phyloP scores from a whole-genome alignment of 805 yeast species.

The Jamesozyma lodderae region DNA sequence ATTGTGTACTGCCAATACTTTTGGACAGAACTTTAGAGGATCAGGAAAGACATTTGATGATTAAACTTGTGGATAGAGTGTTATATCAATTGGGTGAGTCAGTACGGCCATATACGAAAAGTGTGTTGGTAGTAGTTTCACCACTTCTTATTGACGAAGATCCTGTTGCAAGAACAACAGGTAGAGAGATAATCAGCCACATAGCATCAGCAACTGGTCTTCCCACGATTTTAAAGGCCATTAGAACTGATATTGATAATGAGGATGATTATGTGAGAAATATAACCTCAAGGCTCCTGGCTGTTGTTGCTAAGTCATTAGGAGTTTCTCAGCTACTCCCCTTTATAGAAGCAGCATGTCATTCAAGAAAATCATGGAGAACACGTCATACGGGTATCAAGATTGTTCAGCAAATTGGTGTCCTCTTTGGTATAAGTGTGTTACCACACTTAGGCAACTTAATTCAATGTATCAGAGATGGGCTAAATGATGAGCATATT shows the following conservation, averaged over 20 bases:
- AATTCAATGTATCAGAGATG: constrained; percentile 49
- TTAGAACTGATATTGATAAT: constrained; percentile 77
- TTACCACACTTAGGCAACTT: constrained; percentile 64
- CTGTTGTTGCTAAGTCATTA: constrained; percentile 71
- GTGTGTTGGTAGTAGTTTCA: constrained; percentile 61
- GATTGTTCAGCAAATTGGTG: constrained; percentile 67
- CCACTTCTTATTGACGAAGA: constrained; percentile 80
- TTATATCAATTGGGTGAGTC: constrained; percentile 55
- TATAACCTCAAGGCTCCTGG: constrained; percentile 68
- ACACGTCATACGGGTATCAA: constrained; percentile 79
- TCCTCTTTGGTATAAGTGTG: constrained; percentile 58
- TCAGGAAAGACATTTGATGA: constrained; percentile 73
- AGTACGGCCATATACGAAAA: constrained; percentile 64
- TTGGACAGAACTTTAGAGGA: constrained; percentile 66
- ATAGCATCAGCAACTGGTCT: constrained; percentile 77
- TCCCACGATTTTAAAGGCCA: constrained; percentile 63
- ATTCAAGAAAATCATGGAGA: constrained; percentile 67
- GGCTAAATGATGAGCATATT: constrained; percentile 57
- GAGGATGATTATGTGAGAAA: constrained; percentile 74
- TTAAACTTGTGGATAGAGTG: constrained; percentile 65
- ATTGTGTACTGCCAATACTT: constrained; percentile 65
- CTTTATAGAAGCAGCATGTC: constrained; percentile 70
- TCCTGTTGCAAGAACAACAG: constrained; percentile 61
- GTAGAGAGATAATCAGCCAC: constrained; percentile 67
- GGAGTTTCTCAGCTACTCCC: constrained; percentile 70